These are phyloP conservation scores for Alternaria incomplexa DNA, from an alignment of 2,329 filamentous ascomycete species.

Conservation along the genomic window DNA sequence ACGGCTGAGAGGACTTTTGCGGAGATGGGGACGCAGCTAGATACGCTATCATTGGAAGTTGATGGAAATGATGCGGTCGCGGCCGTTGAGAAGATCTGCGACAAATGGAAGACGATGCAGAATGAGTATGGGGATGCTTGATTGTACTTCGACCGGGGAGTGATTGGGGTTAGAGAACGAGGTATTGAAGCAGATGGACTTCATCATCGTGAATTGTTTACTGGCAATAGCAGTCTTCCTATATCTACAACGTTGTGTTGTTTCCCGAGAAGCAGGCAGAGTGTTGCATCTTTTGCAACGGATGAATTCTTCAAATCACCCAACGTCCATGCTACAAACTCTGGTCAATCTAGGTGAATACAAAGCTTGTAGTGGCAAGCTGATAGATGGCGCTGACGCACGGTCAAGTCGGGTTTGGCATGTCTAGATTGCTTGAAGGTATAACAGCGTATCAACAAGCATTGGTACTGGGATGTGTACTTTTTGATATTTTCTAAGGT, in stretches of 20 bases:
- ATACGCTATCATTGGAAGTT: neutral
- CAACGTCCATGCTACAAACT: neutral
- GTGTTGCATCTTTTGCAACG: neutral
- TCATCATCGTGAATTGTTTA: neutral
- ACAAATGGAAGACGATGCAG: neutral
- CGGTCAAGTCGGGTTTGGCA: neutral
- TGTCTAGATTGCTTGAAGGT: neutral
- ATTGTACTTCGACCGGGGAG: neutral
- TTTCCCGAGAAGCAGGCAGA: neutral
- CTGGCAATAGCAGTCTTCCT: neutral
- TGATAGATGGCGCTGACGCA: neutral
- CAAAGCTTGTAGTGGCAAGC: neutral
- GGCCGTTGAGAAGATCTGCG: neutral
- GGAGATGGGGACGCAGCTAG: neutral
- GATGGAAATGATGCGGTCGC: neutral
- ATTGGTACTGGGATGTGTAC: neutral
- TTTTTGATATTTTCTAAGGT: neutral
- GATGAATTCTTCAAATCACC: neutral
- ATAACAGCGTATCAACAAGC: neutral
- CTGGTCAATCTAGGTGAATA: neutral
- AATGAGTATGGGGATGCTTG: neutral
- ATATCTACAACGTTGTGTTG: neutral
- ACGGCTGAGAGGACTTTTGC: neutral
- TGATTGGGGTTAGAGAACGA: neutral
- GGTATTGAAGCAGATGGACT: neutral